Evolutionary conservation across 1,139 yeast genomes (phyloP).

Genomic region (Taphrina deformans): DNA sequence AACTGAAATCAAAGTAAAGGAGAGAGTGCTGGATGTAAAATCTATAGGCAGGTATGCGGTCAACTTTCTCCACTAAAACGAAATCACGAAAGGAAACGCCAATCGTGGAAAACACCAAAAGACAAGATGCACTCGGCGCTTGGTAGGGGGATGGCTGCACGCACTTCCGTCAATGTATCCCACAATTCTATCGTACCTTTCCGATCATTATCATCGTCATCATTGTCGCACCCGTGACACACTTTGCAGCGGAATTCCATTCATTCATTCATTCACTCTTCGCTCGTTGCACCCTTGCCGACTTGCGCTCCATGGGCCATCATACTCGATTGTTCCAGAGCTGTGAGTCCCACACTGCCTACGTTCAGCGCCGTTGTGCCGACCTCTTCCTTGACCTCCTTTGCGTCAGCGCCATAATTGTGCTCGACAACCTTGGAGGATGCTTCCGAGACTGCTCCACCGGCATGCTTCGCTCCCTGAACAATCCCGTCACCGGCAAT

Average conservation of each 20-base stretch:
- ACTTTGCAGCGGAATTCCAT: too few relatives aligned
- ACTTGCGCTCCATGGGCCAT: constrained; percentile 9
- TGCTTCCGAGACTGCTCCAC: neutral
- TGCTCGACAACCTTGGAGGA: constrained; percentile 20
- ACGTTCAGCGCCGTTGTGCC: constrained; percentile 12
- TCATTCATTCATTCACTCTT: neutral
- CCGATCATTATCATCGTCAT: too few relatives aligned
- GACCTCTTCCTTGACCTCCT: neutral
- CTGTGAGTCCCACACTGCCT: constrained; percentile 17
- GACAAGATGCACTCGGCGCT: neutral
- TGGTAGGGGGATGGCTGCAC: too few relatives aligned
- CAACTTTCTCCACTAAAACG: neutral
- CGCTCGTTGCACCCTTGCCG: constrained; percentile 6
- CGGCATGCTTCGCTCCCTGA: constrained; percentile 6
- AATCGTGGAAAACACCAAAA: neutral
- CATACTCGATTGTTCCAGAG: constrained; percentile 1
- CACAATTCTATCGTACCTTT: too few relatives aligned
- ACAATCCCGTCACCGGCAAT: constrained; percentile 8
- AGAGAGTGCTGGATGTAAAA: too few relatives aligned
- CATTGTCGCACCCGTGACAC: too few relatives aligned
- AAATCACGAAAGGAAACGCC: neutral
- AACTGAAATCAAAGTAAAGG: too few relatives aligned
- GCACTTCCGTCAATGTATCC: too few relatives aligned
- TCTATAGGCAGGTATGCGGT: neutral
- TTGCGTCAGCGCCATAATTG: constrained; percentile 4